Evolutionary conservation across 441 rosid genomes (phyloP).

Genomic region (Erysimum pusillum): DNA sequence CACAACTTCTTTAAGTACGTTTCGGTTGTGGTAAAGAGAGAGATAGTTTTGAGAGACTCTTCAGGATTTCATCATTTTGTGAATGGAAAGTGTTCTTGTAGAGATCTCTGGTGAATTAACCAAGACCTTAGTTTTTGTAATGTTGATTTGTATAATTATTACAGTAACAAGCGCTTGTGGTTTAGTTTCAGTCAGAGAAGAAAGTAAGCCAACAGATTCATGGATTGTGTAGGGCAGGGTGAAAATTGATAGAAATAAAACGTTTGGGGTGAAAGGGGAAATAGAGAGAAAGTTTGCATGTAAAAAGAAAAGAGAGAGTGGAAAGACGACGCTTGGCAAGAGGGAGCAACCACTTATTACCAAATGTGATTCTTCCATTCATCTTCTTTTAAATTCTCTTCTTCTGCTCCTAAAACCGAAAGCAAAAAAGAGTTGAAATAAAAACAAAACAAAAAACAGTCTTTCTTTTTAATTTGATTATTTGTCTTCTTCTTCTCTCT

Average conservation of each 20-base stretch:
- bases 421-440: not conserved
- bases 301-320: slow-evolving; percentile 33
- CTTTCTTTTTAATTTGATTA: slow-evolving; percentile 14
- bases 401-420: slow-evolving; percentile 11
- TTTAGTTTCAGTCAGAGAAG: slow-evolving; percentile 45
- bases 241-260: not conserved
- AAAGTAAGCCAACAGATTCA: slow-evolving; percentile 75
- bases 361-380: slow-evolving; percentile 50
- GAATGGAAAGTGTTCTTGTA: slow-evolving; percentile 79
- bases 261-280: slow-evolving; percentile 48
- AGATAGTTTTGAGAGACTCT: slow-evolving; percentile 76
- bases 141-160: slow-evolving; percentile 3
- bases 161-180: slow-evolving; percentile 77
- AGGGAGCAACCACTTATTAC: slow-evolving; percentile 48
- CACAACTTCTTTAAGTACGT: slow-evolving; percentile 72
- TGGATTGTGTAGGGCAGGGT: slow-evolving; percentile 53
- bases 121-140: not conserved
- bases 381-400: slow-evolving; percentile 15
- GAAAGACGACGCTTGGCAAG: slow-evolving; percentile 64
- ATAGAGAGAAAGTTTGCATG: slow-evolving; percentile 68
- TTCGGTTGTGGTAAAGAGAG: slow-evolving; percentile 62
- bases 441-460: not conserved
- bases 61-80: slow-evolving; percentile 84
- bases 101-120: slow-evolving; percentile 62
- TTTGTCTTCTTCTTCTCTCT: slow-evolving; percentile 27